phyloP scores from a whole-genome alignment of 2,329 filamentous ascomycete genomes.

The Botrytis paeoniae region DNA sequence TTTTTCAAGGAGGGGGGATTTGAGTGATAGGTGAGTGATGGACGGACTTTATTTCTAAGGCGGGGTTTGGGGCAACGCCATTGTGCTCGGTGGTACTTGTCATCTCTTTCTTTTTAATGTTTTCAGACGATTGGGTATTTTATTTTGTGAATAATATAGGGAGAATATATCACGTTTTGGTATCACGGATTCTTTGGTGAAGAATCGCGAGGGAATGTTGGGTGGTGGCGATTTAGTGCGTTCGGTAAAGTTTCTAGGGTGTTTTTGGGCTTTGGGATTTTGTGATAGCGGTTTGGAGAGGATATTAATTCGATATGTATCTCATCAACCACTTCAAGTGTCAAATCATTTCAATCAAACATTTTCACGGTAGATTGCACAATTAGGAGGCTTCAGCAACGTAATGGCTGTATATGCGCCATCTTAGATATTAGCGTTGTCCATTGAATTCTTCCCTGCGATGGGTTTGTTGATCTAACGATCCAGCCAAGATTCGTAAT shows the following conservation, averaged over 20 bases:
- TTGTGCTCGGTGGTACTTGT: not conserved
- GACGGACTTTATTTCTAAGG: constrained; percentile 17
- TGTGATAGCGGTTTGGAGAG: not conserved
- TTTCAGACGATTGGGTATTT: not conserved
- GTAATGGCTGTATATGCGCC: no score
- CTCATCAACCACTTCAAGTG: not conserved
- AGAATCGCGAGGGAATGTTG: not conserved
- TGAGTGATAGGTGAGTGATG: not conserved
- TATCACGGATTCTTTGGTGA: not conserved
- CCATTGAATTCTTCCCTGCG: no score
- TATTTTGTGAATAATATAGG: not conserved
- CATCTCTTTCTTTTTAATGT: not conserved
- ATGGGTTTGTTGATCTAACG: not conserved
- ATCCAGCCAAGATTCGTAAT: not conserved
- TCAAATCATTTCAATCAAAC: not conserved
- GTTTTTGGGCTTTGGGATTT: constrained; percentile 4
- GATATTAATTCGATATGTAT: not conserved
- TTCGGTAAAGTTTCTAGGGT: constrained; percentile 16
- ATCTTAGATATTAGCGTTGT: no score
- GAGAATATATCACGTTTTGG: not conserved
- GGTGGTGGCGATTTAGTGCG: not conserved
- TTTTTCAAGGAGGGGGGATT: not conserved
- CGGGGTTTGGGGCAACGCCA: not conserved
- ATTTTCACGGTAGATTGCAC: fast-evolving
- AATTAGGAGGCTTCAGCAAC: no score